phyloP scores from a whole-genome alignment of 208 protist genomes.

The Leptomonas pyrrhocoris region DNA sequence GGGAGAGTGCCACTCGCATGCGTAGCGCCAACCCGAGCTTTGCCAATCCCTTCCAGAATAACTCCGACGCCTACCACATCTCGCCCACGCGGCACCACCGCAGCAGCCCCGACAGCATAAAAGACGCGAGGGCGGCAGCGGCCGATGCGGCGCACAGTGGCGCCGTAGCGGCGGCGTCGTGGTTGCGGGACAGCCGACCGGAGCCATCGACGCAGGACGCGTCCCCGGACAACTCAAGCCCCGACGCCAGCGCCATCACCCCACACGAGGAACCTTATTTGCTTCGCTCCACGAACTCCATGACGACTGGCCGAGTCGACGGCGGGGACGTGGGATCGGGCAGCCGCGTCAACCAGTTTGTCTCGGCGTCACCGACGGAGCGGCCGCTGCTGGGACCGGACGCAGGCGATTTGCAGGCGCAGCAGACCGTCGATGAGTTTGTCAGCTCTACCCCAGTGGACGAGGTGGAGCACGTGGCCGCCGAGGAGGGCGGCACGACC shows the following conservation, averaged over 20 bases:
- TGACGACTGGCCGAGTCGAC: conserved; percentile 12
- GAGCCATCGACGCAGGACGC: neutral
- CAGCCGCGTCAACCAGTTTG: conserved; percentile 30
- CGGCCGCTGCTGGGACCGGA: conserved; percentile 4
- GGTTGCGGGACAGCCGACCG: conserved; percentile 17
- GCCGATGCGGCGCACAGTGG: conserved; percentile 14
- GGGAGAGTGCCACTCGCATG: conserved; percentile 35
- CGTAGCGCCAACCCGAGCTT: conserved; percentile 39
- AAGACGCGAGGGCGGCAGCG: neutral
- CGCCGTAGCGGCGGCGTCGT: conserved; percentile 30
- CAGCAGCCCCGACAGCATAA: neutral
- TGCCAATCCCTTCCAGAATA: conserved; percentile 40
- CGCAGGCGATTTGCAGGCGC: conserved; percentile 1
- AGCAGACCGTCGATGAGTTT: conserved; percentile 29
- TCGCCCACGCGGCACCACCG: neutral
- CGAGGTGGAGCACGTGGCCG: neutral
- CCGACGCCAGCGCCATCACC: neutral
- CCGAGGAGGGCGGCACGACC: neutral
- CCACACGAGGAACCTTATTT: neutral
- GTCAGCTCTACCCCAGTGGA: conserved; percentile 22
- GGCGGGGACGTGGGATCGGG: conserved; percentile 11
- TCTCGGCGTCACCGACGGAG: conserved; percentile 26
- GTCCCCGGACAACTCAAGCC: neutral
- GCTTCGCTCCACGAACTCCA: neutral
- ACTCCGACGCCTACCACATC: neutral